These are phyloP conservation scores for Psidium friedrichsthalianum DNA, from an alignment of 345 rosid species.

Conservation along the genomic window DNA sequence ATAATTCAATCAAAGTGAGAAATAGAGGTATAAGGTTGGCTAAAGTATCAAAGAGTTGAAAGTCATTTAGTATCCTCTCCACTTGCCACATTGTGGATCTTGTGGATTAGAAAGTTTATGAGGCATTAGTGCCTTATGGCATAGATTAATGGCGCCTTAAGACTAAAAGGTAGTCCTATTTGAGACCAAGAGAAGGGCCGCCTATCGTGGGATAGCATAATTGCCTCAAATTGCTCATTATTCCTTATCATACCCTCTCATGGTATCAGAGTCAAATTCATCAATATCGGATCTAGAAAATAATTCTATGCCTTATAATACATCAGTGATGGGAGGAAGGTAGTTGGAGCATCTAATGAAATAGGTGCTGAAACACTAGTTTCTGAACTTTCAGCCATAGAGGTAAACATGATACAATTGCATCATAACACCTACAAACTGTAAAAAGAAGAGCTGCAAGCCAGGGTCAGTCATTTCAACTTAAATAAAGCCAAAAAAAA, in stretches of 20 bases:
- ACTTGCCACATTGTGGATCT: neutral
- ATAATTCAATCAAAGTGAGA: no score
- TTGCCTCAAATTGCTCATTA: neutral
- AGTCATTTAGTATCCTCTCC: neutral
- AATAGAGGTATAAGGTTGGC: neutral
- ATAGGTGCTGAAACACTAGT: neutral
- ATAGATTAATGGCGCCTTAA: neutral
- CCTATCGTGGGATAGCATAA: neutral
- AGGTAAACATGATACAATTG: neutral
- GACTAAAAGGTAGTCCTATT: neutral
- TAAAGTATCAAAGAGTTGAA: neutral
- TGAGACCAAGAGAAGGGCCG: neutral
- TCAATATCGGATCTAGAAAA: neutral
- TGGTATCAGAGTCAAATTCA: neutral
- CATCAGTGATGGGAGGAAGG: neutral
- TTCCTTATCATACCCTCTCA: neutral
- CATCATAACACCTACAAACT: neutral
- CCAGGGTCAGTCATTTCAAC: neutral
- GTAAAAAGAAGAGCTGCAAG: neutral
- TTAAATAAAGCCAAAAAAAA: neutral
- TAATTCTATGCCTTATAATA: neutral
- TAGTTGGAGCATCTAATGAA: neutral
- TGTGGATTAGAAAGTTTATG: neutral
- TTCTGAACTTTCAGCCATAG: neutral
- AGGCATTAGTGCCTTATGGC: neutral